A percentile compares a stretch with the other conserved stretches of the same genome.
Evolutionary conservation across 768 basidiomycete species (phyloP).

Genomic region (Phlebiopsis flavidoalba): DNA sequence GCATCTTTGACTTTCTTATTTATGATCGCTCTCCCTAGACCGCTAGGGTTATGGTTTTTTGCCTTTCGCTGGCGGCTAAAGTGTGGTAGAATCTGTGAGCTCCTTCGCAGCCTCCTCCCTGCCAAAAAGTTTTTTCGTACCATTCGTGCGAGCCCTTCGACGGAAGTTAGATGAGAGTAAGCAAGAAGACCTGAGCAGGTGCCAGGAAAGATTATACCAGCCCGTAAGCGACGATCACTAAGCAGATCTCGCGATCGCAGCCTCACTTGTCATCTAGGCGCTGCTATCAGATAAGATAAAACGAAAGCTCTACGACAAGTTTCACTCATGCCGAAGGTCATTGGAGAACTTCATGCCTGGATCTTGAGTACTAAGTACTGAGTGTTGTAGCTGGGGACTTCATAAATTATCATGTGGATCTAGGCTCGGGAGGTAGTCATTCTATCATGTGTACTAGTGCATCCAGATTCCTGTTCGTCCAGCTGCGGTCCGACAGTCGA

Average conservation of each 20-base stretch:
- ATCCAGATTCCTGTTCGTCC: too few relatives aligned
- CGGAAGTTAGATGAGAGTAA: neutral
- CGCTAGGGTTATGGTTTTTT: constrained; percentile 67
- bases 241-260: neutral
- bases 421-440: too few relatives aligned
- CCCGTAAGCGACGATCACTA: neutral
- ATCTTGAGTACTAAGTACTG: too few relatives aligned
- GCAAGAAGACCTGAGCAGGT: neutral
- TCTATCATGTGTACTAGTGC: too few relatives aligned
- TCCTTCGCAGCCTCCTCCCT: neutral
- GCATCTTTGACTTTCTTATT: constrained; percentile 85
- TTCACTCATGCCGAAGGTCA: too few relatives aligned
- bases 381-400: too few relatives aligned
- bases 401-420: too few relatives aligned
- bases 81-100: neutral
- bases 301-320: too few relatives aligned
- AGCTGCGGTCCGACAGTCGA: too few relatives aligned
- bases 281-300: neutral
- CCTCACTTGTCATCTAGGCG: neutral
- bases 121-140: neutral
- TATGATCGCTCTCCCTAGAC: constrained; percentile 93
- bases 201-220: neutral
- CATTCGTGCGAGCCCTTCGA: neutral
- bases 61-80: constrained; percentile 40
- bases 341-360: too few relatives aligned